phyloP scores from a whole-genome alignment of 495 filamentous ascomycete species.

The Penicillium steckii region DNA sequence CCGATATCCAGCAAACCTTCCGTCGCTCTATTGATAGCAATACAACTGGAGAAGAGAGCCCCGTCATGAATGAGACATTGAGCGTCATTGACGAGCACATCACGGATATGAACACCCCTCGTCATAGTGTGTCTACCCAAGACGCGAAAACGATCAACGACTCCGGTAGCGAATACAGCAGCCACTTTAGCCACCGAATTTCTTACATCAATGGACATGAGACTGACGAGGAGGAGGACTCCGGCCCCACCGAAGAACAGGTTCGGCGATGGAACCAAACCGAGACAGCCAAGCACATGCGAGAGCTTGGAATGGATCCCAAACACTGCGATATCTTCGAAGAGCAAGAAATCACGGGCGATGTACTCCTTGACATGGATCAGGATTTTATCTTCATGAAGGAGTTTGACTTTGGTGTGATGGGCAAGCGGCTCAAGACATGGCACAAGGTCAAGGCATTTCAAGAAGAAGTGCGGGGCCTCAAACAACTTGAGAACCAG shows the following conservation, averaged over 20 bases:
- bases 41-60: conserved; percentile 58
- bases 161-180: conserved; percentile 88
- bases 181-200: conserved; percentile 67
- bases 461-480: conserved; percentile 73
- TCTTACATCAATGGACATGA: conserved; percentile 91
- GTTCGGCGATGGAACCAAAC: conserved; percentile 73
- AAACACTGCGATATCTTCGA: conserved; percentile 89
- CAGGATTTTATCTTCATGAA: conserved; percentile 91
- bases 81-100: conserved; percentile 99
- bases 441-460: conserved; percentile 91
- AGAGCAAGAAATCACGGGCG: conserved; percentile 94
- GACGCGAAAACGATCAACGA: conserved; percentile 65
- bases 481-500: conserved; percentile 19
- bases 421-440: conserved; percentile 83
- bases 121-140: conserved; percentile 51
- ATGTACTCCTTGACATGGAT: conserved; percentile 91
- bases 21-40: conserved; percentile 45
- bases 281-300: conserved; percentile 83
- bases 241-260: conserved; percentile 56
- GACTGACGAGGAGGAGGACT: conserved; percentile 69
- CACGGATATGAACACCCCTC: conserved; percentile 81
- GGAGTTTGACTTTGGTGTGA: conserved; percentile 89
- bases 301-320: conserved; percentile 74
- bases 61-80: conserved; percentile 93
- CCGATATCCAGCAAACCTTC: conserved; percentile 48